These are phyloP conservation scores for Aspergillus candidus DNA, from an alignment of 2,329 filamentous ascomycete species.

Conservation along the genomic window DNA sequence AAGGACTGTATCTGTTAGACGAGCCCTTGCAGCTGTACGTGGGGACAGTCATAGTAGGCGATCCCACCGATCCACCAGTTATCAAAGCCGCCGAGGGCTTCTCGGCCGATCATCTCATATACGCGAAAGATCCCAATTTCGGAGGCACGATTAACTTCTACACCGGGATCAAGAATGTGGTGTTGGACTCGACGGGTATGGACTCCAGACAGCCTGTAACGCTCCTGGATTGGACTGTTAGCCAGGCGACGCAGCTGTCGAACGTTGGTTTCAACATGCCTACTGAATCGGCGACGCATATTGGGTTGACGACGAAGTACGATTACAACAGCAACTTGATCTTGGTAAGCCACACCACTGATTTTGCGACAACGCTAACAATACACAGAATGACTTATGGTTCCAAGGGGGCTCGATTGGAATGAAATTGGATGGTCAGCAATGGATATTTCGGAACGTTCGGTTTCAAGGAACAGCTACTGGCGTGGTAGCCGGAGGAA, in stretches of 20 bases:
- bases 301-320: slow-evolving; percentile 29
- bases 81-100: slow-evolving; percentile 50
- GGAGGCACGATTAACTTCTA: slow-evolving; percentile 32
- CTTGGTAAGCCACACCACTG: slow-evolving; percentile 18
- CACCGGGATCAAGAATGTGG: slow-evolving; percentile 33
- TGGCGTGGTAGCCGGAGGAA: slow-evolving; percentile 41
- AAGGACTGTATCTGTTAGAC: slow-evolving; percentile 24
- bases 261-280: slow-evolving; percentile 37
- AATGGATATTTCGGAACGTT: slow-evolving; percentile 40
- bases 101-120: slow-evolving; percentile 49
- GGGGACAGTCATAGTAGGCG: slow-evolving; percentile 34
- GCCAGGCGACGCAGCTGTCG: slow-evolving; percentile 34
- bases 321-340: slow-evolving; percentile 24
- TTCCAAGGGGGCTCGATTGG: slow-evolving; percentile 26
- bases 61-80: slow-evolving; percentile 41
- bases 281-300: slow-evolving; percentile 23
- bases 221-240: slow-evolving; percentile 36
- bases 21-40: slow-evolving; percentile 22
- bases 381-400: slow-evolving; percentile 17
- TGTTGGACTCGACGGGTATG: slow-evolving; percentile 32
- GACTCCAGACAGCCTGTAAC: slow-evolving; percentile 22
- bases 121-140: slow-evolving; percentile 38
- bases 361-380: slow-evolving; percentile 2
- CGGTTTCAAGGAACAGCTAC: slow-evolving; percentile 57
- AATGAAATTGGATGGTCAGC: slow-evolving; percentile 28